Evolutionary conservation across 208 protist species (phyloP), one percentile per base, ranked within the genome.

Genomic region (Crithidia sp.): DNA sequence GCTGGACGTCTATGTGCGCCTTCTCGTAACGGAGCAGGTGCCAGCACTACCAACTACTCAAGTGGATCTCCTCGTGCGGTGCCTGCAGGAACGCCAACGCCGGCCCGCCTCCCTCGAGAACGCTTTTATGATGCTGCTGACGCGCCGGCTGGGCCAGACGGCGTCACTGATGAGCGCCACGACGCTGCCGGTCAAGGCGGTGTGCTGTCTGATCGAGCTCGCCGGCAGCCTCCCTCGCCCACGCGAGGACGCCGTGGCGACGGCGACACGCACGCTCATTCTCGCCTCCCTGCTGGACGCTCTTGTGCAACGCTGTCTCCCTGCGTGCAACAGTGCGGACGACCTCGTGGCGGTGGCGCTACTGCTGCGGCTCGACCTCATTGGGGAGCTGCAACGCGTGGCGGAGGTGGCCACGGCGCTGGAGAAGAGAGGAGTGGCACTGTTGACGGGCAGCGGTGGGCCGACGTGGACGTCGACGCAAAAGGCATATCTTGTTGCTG

Each of bases 401-500:
- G 7, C 19, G 13, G 59, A 43, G 47, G 4, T 78, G 43, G 73
- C 73, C 4, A 53, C 45, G 4, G 73, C 73, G 8, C 49, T 78
- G 52, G 47, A 72, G 36, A 44, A 8, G 47, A 70, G 50, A 61
- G 60, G 65, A 0, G 28, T 49, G 13, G 45, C 36, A 43, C 67
- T 84, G 60, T 71, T 65, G 44, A 7, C 17, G 5, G 44, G 19
- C 64, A 12, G 47, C 61, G 6, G 17, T 12, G 43, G 40, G 3
- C 66, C 56, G 5, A 14, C 57, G 9, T 78, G 73, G 73, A 78
- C 79, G 17, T 55, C 79, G 41, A 61, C 75, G 40, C 81, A 92
- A 50, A 90, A 86, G 75, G 92, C 86, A 9, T 80, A 89, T 8
- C 71, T 96, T 7, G 64, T 96, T 19, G 92, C 91, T 2, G 86